Conservation (phyloP, 805 yeast species). For the Sugiyamaella floridensis region DNA sequence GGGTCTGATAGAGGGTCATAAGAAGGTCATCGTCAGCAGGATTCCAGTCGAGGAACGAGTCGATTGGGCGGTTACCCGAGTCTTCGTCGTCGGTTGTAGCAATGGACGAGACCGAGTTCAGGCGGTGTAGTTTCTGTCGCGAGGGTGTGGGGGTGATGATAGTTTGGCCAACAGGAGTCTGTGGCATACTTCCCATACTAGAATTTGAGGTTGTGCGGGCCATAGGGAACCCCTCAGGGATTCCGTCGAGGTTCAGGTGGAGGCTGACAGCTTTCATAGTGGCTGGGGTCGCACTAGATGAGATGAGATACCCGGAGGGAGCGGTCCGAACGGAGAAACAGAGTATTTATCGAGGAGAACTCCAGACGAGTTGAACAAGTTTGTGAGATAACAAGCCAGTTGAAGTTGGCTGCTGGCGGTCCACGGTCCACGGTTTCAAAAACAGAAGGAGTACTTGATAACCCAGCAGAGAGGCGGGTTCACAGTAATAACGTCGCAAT, state of each 20-base stretch:
- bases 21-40: conserved; percentile 37
- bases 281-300: neutral
- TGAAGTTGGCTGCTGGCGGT: no score
- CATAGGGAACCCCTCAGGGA: conserved; percentile 12
- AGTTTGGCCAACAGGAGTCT: conserved; percentile 18
- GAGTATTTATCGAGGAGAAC: no score
- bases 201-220: conserved; percentile 10
- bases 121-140: conserved; percentile 18
- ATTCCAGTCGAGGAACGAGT: conserved; percentile 24
- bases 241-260: conserved; percentile 1
- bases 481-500: no score
- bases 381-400: no score
- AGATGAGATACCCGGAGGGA: no score
- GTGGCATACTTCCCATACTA: conserved; percentile 10
- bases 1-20: conserved; percentile 40
- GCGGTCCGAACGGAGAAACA: no score
- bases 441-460: no score
- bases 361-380: no score
- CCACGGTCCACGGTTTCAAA: no score
- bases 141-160: conserved; percentile 13
- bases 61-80: conserved; percentile 4
- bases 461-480: no score
- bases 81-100: conserved; percentile 26
- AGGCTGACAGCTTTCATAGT: conserved; percentile 4
- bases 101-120: conserved; percentile 24